phyloP scores from a whole-genome alignment of 768 basidiomycete species.

The Hericium rajendrae region DNA sequence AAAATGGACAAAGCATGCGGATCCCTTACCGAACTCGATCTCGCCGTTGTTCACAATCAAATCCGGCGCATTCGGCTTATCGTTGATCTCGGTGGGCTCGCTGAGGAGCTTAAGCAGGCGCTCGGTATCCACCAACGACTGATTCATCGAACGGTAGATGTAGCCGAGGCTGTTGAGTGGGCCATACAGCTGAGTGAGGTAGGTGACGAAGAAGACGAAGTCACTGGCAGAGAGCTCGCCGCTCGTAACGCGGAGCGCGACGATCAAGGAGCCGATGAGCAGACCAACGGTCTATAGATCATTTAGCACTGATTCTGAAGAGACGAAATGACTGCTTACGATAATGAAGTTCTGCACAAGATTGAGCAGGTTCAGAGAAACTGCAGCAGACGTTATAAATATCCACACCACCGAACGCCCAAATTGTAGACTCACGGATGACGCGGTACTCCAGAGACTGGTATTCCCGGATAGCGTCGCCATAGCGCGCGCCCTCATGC shows the following conservation, averaged over 20 bases:
- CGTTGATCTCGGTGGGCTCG: constrained; percentile 77
- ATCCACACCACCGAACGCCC: neutral
- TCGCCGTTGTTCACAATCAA: constrained; percentile 64
- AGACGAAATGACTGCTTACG: constrained; percentile 27
- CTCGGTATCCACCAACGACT: constrained; percentile 76
- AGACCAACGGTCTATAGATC: constrained; percentile 57
- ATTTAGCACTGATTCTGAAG: neutral
- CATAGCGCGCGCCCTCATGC: constrained; percentile 65
- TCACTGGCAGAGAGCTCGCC: constrained; percentile 42
- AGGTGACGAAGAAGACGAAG: constrained; percentile 77
- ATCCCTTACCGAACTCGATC: constrained; percentile 58
- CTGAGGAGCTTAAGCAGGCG: constrained; percentile 72
- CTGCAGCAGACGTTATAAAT: constrained; percentile 22
- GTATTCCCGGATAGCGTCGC: constrained; percentile 61
- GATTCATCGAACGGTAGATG: constrained; percentile 69
- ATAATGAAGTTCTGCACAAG: constrained; percentile 77
- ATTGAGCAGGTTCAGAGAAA: constrained; percentile 66
- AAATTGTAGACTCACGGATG: constrained; percentile 38
- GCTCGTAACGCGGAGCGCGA: constrained; percentile 57
- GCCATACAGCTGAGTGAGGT: constrained; percentile 68
- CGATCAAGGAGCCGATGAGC: constrained; percentile 72
- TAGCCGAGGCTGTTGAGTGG: constrained; percentile 73
- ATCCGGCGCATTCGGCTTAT: constrained; percentile 66
- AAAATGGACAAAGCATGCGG: constrained; percentile 29
- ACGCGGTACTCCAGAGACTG: constrained; percentile 69